Conservation (phyloP, 2,329 filamentous ascomycete species). For the Exophiala sp. region DNA sequence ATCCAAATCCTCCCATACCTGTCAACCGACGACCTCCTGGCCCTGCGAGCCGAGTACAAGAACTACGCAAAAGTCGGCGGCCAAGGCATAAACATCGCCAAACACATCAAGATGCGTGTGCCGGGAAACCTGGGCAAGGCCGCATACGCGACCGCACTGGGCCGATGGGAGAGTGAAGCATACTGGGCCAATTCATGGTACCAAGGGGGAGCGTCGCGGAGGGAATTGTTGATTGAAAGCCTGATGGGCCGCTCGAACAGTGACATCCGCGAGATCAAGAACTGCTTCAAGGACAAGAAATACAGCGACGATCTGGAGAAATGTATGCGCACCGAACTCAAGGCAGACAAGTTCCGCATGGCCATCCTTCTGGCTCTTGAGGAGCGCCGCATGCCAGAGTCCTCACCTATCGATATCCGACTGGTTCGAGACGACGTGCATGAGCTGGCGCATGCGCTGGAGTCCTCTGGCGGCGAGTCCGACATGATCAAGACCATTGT, state of each 20-base stretch:
- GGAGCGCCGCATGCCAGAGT: conserved; percentile 75
- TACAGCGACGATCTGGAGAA: conserved; percentile 73
- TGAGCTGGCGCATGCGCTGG: conserved; percentile 62
- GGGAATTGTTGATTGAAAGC: conserved; percentile 86
- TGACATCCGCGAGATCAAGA: conserved; percentile 83
- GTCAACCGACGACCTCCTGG: conserved; percentile 79
- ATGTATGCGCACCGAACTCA: conserved; percentile 89
- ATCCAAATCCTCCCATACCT: conserved; percentile 79
- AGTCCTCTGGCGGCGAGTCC: conserved; percentile 76
- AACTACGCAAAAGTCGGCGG: conserved; percentile 64
- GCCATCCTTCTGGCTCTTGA: conserved; percentile 80
- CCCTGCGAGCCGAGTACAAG: conserved; percentile 86
- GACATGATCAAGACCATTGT: conserved; percentile 83
- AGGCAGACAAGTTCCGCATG: conserved; percentile 91
- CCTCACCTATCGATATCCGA: conserved; percentile 56
- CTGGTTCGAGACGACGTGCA: conserved; percentile 66
- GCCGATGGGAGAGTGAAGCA: conserved; percentile 84
- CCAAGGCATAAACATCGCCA: conserved; percentile 47
- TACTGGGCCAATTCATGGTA: conserved; percentile 99
- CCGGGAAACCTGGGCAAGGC: conserved; percentile 72
- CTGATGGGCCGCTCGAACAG: conserved; percentile 84
- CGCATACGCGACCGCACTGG: conserved; percentile 82
- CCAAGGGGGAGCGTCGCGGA: conserved; percentile 73
- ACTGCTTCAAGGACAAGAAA: conserved; percentile 83
- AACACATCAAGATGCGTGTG: conserved; percentile 44